A percentile compares a stretch with the other conserved stretches of the same genome.
Conservation (phyloP, 495 filamentous ascomycete genomes). For the Sordaria brevicollis region DNA sequence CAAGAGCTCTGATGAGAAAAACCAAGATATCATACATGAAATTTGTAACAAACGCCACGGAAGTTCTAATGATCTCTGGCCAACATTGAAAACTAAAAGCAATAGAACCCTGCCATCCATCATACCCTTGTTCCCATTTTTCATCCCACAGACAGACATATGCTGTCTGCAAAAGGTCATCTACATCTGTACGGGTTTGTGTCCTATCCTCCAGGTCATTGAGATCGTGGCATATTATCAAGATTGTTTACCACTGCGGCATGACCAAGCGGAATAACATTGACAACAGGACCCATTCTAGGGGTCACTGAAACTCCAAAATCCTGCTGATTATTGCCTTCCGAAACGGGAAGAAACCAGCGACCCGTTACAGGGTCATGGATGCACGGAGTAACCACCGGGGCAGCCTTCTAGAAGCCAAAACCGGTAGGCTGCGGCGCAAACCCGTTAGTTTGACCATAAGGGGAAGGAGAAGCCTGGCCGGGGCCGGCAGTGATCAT, state of each 20-base stretch:
- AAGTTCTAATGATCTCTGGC: neutral
- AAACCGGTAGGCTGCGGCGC: slow-evolving; percentile 71
- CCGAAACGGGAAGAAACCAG: slow-evolving; percentile 10
- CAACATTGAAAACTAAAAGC: neutral
- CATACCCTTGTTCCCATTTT: neutral
- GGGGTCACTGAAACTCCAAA: neutral
- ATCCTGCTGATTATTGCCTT: neutral
- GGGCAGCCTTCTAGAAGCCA: slow-evolving; percentile 30
- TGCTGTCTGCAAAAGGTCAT: neutral
- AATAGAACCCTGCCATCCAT: neutral
- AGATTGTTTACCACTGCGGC: neutral
- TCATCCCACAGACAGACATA: neutral
- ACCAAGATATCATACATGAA: neutral
- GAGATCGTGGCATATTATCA: neutral
- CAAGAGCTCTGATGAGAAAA: neutral
- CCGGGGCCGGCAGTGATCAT: slow-evolving; percentile 94
- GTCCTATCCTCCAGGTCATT: neutral
- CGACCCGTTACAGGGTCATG: slow-evolving; percentile 8
- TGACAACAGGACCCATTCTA: neutral
- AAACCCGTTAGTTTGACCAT: slow-evolving; percentile 67
- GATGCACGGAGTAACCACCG: slow-evolving; percentile 16
- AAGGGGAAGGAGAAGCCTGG: slow-evolving; percentile 49
- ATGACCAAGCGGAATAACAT: neutral
- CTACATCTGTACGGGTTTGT: neutral
- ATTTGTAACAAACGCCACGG: neutral